Conservation (phyloP, 257 asterid species). For the Lycium barbarum region DNA sequence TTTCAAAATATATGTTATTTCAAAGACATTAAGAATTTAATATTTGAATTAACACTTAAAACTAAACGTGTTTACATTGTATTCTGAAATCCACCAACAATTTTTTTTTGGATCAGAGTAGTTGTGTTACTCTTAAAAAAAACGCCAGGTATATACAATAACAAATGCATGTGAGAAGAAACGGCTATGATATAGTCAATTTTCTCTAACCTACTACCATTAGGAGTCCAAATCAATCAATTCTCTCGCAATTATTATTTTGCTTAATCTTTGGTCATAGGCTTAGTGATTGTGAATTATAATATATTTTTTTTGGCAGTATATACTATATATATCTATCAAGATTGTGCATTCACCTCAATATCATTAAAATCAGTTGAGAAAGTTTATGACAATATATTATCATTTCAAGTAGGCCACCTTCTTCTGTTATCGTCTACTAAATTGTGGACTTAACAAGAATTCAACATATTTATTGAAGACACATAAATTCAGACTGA, state of each 20-base stretch:
- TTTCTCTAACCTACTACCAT: constrained; percentile 11
- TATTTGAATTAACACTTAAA: no score
- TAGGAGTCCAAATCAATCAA: constrained; percentile 24
- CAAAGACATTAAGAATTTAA: no score
- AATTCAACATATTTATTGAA: constrained; percentile 21
- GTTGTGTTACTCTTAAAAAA: no score
- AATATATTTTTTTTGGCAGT: background rate
- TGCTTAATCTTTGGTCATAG: background rate
- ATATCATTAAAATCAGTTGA: constrained; percentile 16
- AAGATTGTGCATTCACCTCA: constrained; percentile 20
- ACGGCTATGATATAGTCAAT: background rate
- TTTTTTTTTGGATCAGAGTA: no score
- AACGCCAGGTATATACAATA: background rate
- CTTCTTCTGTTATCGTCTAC: background rate
- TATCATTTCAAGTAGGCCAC: constrained; percentile 21
- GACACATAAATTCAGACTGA: constrained; percentile 27
- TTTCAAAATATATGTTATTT: no score
- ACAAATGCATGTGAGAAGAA: background rate
- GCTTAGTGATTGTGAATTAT: constrained; percentile 19
- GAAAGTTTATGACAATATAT: constrained; percentile 8
- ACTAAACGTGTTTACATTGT: no score
- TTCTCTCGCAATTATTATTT: constrained; percentile 17
- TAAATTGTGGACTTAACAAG: constrained; percentile 7
- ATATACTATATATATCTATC: constrained; percentile 9
- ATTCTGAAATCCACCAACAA: no score